Conservation (phyloP, 768 basidiomycete species). For the Pholiota microspora region DNA sequence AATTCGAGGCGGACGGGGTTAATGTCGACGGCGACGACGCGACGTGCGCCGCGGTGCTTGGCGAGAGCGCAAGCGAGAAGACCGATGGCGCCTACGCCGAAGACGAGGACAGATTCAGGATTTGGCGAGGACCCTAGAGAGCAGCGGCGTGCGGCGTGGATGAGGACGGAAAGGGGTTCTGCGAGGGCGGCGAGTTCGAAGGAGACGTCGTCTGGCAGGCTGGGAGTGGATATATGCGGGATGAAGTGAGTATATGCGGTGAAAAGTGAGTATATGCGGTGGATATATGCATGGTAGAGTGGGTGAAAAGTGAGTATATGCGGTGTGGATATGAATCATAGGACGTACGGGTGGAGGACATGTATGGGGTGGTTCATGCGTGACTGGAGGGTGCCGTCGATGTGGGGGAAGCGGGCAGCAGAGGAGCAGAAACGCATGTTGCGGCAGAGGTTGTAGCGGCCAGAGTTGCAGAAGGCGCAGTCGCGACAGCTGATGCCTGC, state of each 20-base stretch:
- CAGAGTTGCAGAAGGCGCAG: constrained; percentile 67
- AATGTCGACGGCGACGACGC: constrained; percentile 82
- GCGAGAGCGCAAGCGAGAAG: constrained; percentile 85
- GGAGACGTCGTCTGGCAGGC: constrained; percentile 72
- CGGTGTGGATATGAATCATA: constrained; percentile 6
- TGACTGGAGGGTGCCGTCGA: constrained; percentile 88
- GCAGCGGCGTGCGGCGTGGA: constrained; percentile 55
- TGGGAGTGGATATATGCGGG: constrained; percentile 23
- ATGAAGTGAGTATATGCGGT: neutral
- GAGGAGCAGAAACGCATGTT: constrained; percentile 86
- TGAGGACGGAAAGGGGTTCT: constrained; percentile 90
- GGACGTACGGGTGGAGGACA: constrained; percentile 81
- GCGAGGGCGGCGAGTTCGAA: constrained; percentile 86
- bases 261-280: neutral
- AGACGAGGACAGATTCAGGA: constrained; percentile 72
- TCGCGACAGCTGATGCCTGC: constrained; percentile 85
- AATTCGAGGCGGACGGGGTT: constrained; percentile 80
- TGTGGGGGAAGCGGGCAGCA: constrained; percentile 90
- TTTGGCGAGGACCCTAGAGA: constrained; percentile 34
- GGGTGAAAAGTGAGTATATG: too few species aligned
- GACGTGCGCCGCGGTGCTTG: constrained; percentile 64
- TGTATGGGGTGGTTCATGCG: constrained; percentile 87
- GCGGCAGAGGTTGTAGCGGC: constrained; percentile 93
- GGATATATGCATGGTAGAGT: too few species aligned
- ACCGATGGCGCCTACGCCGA: constrained; percentile 93